phyloP scores from a whole-genome alignment of 176 grass and related monocot genomes.

The Oryza meyeriana region DNA sequence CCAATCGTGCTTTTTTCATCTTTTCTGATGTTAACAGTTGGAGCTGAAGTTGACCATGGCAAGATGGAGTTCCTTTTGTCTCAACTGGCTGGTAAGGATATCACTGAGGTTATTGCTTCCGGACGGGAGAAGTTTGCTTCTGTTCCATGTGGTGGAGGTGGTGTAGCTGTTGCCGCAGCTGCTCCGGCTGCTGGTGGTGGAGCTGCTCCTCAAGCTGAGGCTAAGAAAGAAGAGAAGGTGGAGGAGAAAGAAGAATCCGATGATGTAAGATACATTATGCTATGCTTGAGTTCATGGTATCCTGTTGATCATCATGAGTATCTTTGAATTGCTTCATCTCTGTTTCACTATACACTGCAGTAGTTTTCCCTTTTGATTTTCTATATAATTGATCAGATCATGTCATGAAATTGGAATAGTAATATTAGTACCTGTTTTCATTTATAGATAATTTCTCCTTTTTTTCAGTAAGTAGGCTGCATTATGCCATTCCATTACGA shows the following conservation, averaged over 20 bases:
- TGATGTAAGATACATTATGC: slow-evolving; percentile 3
- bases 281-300: background rate
- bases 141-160: slow-evolving; percentile 26
- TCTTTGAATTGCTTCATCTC: background rate
- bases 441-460: background rate
- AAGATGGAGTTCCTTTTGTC: slow-evolving; percentile 9
- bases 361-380: background rate
- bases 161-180: background rate
- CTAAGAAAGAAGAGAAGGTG: slow-evolving; percentile 20
- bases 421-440: background rate
- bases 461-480: background rate
- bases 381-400: background rate
- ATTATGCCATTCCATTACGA: background rate
- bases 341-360: background rate
- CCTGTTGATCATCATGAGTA: background rate
- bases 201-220: slow-evolving; percentile 8
- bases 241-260: slow-evolving; percentile 5
- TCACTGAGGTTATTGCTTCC: slow-evolving; percentile 22
- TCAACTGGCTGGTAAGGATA: slow-evolving; percentile 17
- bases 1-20: background rate
- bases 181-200: background rate
- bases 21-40: background rate
- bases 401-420: background rate
- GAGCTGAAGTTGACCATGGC: slow-evolving; percentile 17
- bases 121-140: slow-evolving; percentile 35